Evolutionary conservation across 768 basidiomycete species (phyloP), one percentile per base, ranked within the genome.

Genomic region (Rossbeevera mucosa): DNA sequence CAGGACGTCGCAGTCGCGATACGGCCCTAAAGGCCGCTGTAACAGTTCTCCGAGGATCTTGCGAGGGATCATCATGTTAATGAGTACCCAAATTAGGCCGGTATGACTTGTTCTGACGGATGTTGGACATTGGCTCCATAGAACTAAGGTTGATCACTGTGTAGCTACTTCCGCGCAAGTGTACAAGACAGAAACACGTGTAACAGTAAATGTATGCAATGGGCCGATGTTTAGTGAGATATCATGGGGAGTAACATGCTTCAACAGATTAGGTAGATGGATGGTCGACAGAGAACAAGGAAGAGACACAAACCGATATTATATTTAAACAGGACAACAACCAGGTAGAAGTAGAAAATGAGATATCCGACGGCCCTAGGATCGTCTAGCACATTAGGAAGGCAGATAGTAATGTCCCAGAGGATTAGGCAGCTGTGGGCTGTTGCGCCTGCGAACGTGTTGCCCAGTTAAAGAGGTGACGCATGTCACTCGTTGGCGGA

Each of bases 381-480:
- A 41, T 30, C 45, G 30, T 40, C 20, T 42, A 47, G 41, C 33
- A 41, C 50, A 45, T 46, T 24, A 25, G 25, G 38, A 52, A 29
- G 26, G 52, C 36, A 57, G 52, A 61, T 58, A 65, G 59, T 54
- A 51, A 55, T 56, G 56, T 62, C 50, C 45, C 41, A 51, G 44
- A 49, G 13, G 25, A 48, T 58, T 63, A 75, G 47, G 71, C 67
- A 47, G 72, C 58, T 53, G 73, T 67, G 40, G 74, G 63, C 44
- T 73, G 65, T 56, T 68, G 67, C 53, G 70, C 68, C 53, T 71
- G 68, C 52, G 83, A 82, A 55, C 85, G 78, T 52, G 81, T 83
- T 45, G 87, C 81, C 88, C 89, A 88, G 59, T 79, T 80, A 71
- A 90, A 91, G 31, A 90, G 73, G 64, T 88, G 85, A 47, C 87